Evolutionary conservation across 768 basidiomycete genomes (phyloP), one percentile per base, ranked within the genome.

Genomic region (Mycena floridula): DNA sequence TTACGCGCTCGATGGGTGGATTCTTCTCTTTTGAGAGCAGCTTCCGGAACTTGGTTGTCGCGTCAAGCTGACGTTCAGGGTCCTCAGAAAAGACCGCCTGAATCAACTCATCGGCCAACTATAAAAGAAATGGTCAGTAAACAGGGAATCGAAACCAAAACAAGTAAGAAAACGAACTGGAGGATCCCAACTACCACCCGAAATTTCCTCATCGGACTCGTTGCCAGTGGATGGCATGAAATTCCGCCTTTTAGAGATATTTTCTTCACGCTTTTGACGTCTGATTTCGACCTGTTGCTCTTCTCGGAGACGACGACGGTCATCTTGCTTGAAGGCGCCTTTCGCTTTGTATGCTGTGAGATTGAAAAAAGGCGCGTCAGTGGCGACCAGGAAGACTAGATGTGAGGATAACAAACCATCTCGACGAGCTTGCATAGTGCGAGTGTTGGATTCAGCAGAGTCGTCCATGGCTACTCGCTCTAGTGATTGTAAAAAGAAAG

Each of bases 221-320:
- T 67, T 72, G 46, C 74, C 70, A 39, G 78, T 66, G 22, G 79
- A 74, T 26, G 91, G 82, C 46, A 92, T 75, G 61, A 95, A 89
- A 66, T 97, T 97, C 50, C 96, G 77, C 64, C 96, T 79, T 75
- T 99, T 99, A 48, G 94, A 89, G 50, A 98, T 94, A 64, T 93
- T 94, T 67, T 99, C 96, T 64, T 99, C 96, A 55, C 96, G 78
- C 72, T 98, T 98, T 72, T 95, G 91, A 60, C 92, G 80, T 61
- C 96, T 79, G 74, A 99, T 97, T 76, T 98, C 96, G 46, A 99
- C 96, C 60, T 98, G 94, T 62, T 95, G 91, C 63, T 99, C 94
- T 65, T 98, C 96, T 47, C 96, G 83, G 64, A 95, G 85, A 67
- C 93, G 85, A 56, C 95, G 82, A 55, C 98, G 86, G 64, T 98